phyloP scores from a whole-genome alignment of 257 asterid species.

The Rauvolfia tetraphylla region DNA sequence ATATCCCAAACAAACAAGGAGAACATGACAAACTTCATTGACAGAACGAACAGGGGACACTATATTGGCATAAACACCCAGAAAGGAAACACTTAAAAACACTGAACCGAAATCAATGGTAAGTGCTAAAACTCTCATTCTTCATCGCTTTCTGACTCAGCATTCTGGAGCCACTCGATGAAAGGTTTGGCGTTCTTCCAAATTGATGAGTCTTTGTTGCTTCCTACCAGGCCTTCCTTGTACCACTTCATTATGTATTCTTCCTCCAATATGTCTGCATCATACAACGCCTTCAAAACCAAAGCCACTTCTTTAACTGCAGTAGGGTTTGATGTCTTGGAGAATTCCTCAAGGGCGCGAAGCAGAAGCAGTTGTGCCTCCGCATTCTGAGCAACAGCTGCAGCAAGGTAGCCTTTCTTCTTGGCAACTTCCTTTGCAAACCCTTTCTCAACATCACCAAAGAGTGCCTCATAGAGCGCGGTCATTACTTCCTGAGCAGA shows the following conservation, averaged over 20 bases:
- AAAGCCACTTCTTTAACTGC: slow-evolving; percentile 38
- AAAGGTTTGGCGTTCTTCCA: slow-evolving; percentile 42
- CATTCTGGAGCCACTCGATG: slow-evolving; percentile 38
- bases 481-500: slow-evolving; percentile 34
- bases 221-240: slow-evolving; percentile 23
- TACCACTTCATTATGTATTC: slow-evolving; percentile 39
- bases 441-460: slow-evolving; percentile 33
- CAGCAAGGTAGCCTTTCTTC: slow-evolving; percentile 33
- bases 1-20: background rate
- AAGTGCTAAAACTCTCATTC: slow-evolving; percentile 21
- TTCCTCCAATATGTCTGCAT: slow-evolving; percentile 39
- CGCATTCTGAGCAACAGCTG: slow-evolving; percentile 22
- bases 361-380: slow-evolving; percentile 28
- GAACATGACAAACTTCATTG: background rate
- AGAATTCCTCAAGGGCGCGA: slow-evolving; percentile 31
- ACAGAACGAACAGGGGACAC: background rate
- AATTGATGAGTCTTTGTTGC: slow-evolving; percentile 21
- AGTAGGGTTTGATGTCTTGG: slow-evolving; percentile 21
- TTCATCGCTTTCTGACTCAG: slow-evolving; percentile 39
- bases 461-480: slow-evolving; percentile 33
- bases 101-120: background rate
- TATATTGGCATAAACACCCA: background rate
- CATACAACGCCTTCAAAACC: slow-evolving; percentile 38
- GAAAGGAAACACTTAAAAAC: slow-evolving; percentile 1
- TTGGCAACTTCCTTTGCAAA: slow-evolving; percentile 35